Base-by-base conservation (phyloP, 106 monocot genomes). In the Platanthera guangdongensis region DNA sequence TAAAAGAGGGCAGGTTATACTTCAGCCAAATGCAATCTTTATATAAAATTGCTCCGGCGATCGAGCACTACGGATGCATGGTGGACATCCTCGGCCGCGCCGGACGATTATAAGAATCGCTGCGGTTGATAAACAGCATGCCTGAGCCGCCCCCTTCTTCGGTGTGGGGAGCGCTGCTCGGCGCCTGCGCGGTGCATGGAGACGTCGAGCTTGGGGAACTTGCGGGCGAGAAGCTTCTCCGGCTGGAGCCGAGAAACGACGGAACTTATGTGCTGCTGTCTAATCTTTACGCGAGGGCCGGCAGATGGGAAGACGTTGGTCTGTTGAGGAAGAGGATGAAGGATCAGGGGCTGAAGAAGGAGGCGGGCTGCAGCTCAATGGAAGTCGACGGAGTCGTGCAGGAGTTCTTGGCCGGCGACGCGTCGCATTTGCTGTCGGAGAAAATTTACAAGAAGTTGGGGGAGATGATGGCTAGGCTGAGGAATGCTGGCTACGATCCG, bases 61-160 rank as follows among this genome's bases (percentile, higher is more conserved):
- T 67, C 5, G 85, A 85, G 74, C 90, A 87, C 14, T 87, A 83
- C 68, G 85, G 77, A 0, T 85, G 81, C 75, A 85, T 85, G 90
- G 80, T 82, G 15, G 90, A 90, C 76, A 79, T 90, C 57, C 85
- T 90, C 9, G 87, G 87, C 14, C 78, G 90, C 30, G 85, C 90
- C 14, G 90, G 90, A 8, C 74, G 47, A 7, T 51, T 87, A 18
- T 76, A 85, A 51, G 90, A 87, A 71, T 82, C 90, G 9, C 47
- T 9, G 76, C 77, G 83, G 22, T 48, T 85, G 5, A 81, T 87
- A 49, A 52, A 55, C 11, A 64, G 52, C 15, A 87, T 90, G 84
- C 85, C 90, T 1, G 63, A 71, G 22, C 51, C 63, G 7, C 72
- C 84, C 10, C 16, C 72, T 10, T 78, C 82, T 63, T 81, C 87